Base-by-base conservation (phyloP, 73 alveolate genomes). In the Blepharisma stoltei region DNA sequence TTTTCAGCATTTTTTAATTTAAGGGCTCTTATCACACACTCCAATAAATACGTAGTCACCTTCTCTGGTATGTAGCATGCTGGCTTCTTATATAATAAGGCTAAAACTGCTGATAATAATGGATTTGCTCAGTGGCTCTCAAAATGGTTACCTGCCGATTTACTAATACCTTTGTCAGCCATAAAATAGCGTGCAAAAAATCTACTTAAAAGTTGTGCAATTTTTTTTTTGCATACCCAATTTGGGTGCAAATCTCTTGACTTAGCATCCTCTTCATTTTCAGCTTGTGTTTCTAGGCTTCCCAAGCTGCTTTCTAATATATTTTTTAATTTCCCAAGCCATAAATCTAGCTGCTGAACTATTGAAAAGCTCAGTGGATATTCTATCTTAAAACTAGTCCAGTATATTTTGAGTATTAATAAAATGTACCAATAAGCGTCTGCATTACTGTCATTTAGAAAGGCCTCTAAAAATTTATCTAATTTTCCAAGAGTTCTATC, bases 401-500 rank as follows among this genome's bases (percentile, higher is more conserved):
- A 32, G 41, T 32, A 32, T 32, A 32, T 32, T 32, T 32, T 32
- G 41, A 32, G 41, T 1, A 32, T 32, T 32, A 32, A 32, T 66
- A 6, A 60, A 77, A 76, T 46, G 87, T 68, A 38, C 9, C 77
- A 21, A 32, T 52, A 25, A 20, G 82, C 84, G 38, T 27, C 55
- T 54, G 55, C 82, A 48, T 54, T 54, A 55, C 50, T 81, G 67
- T 38, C 53, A 38, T 11, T 71, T 20, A 75, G 47, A 44, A 76
- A 21, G 68, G 50, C 8, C 7, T 60, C 65, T 55, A 55, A 48
- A 60, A 73, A 69, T 7, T 23, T 48, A 18, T 85, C 93, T n/a
- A 86, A 77, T 6, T 70, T 54, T 14, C 80, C 83, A 77, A 84
- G 80, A 43, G 65, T 21, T 6, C 44, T n/a, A 6, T 25, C 78